Evolutionary conservation across 78 protist species (phyloP).

Genomic region (Parvularia atlantis): DNA sequence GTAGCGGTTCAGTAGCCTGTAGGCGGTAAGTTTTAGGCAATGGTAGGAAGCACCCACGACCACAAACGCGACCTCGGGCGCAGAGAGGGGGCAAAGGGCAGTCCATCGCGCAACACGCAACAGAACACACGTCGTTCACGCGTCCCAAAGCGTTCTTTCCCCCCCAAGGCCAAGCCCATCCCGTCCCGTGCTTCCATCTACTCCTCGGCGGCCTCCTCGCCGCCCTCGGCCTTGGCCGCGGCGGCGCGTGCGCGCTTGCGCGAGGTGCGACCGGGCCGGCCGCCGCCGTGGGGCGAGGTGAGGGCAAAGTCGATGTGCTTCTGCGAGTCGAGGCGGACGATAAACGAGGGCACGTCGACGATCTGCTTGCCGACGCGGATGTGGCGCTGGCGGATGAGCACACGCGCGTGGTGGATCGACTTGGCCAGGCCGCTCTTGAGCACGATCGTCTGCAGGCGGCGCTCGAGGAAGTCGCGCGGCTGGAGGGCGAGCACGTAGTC

Average conservation of each 20-base stretch:
- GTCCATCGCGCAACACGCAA: too few species aligned
- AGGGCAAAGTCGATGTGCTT: conserved; percentile 91
- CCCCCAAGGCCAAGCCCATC: too few species aligned
- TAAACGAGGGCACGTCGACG: conserved; percentile 95
- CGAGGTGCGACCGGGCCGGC: conserved; percentile 91
- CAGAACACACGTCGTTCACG: too few species aligned
- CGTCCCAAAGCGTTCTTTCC: too few species aligned
- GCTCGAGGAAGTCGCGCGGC: conserved; percentile 89
- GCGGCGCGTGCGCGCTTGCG: conserved; percentile 38
- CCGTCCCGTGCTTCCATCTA: too few species aligned
- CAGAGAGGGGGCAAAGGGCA: too few species aligned
- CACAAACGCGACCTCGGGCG: too few species aligned
- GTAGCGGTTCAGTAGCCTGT: too few species aligned
- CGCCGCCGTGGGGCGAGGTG: conserved; percentile 81
- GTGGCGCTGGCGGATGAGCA: conserved; percentile 96
- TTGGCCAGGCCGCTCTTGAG: conserved; percentile 88
- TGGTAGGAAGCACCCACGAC: too few species aligned
- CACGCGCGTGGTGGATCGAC: conserved; percentile 99
- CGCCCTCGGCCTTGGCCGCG: conserved; percentile 26
- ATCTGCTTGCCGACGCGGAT: conserved; percentile 98
- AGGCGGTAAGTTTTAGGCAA: too few species aligned
- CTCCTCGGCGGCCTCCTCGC: conserved; percentile 8
- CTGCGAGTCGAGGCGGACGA: conserved; percentile 93
- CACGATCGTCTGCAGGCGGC: conserved; percentile 98
- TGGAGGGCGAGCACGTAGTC: conserved; percentile 97